Evolutionary conservation across 2,329 filamentous ascomycete genomes (phyloP).

Genomic region (Ascocoryne sarcoides): DNA sequence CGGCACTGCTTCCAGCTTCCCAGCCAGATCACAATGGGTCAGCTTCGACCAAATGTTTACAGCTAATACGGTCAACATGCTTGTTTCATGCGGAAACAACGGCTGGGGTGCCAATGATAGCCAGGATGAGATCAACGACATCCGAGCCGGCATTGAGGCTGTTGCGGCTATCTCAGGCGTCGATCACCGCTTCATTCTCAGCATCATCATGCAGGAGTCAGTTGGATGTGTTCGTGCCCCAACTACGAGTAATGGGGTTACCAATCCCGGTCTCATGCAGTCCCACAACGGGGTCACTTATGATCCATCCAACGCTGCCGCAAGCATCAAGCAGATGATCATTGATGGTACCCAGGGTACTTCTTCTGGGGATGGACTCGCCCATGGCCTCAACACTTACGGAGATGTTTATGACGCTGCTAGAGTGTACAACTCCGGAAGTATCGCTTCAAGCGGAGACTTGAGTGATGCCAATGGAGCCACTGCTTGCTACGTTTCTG

Average conservation of each 20-base stretch:
- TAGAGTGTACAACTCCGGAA: constrained; percentile 33
- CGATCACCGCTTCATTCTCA: constrained; percentile 27
- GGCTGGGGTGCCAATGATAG: constrained; percentile 1
- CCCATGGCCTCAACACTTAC: constrained; percentile 4
- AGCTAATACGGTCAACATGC: not conserved
- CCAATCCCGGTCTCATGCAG: constrained; percentile 20
- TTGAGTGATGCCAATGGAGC: constrained; percentile 18
- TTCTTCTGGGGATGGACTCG: constrained; percentile 5
- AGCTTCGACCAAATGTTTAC: not conserved
- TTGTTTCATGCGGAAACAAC: not conserved
- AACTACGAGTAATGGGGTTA: constrained; percentile 4
- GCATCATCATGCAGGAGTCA: constrained; percentile 27
- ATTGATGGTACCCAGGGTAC: constrained; percentile 30
- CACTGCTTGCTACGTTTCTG: constrained; percentile 15
- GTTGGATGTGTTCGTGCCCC: constrained; percentile 21
- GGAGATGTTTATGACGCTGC: constrained; percentile 26
- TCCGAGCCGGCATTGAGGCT: not conserved
- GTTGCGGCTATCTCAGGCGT: constrained; percentile 8
- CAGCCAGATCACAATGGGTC: not conserved
- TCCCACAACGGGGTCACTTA: constrained; percentile 4
- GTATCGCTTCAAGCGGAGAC: constrained; percentile 25
- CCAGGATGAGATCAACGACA: constrained; percentile 1
- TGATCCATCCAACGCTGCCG: not conserved
- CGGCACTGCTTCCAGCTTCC: not conserved
- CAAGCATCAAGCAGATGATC: constrained; percentile 26